Conservation (phyloP, 2,329 filamentous ascomycete species). For the Nemania sp. region DNA sequence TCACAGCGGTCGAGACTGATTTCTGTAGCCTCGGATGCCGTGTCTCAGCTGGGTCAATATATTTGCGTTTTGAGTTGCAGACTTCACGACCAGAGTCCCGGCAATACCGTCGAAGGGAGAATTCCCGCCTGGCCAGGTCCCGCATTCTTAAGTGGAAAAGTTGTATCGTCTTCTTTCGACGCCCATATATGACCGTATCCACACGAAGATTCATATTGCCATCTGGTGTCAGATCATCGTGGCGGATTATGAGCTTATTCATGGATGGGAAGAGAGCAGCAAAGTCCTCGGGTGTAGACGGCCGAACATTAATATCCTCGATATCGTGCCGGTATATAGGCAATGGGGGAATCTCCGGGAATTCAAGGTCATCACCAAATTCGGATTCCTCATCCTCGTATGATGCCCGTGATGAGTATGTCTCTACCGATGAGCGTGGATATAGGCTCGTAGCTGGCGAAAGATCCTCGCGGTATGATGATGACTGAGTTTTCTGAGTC, state of each 20-base stretch:
- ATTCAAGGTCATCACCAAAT: conserved; percentile 40
- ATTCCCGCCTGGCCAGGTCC: conserved; percentile 81
- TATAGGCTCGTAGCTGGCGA: conserved; percentile 49
- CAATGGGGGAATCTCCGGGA: conserved; percentile 53
- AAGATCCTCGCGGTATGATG: conserved; percentile 40
- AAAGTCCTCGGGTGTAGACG: conserved; percentile 82
- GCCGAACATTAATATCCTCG: conserved; percentile 66
- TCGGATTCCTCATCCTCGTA: conserved; percentile 51
- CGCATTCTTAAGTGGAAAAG: conserved; percentile 97
- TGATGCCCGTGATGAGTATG: conserved; percentile 74
- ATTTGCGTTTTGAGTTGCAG: conserved; percentile 78
- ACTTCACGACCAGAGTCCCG: conserved; percentile 92
- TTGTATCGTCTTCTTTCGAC: conserved; percentile 68
- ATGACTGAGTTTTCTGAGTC: conserved; percentile 26
- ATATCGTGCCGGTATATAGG: conserved; percentile 64
- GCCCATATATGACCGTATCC: conserved; percentile 72
- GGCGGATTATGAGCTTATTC: conserved; percentile 77
- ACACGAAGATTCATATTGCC: conserved; percentile 96
- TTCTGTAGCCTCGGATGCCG: conserved; percentile 48
- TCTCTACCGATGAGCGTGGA: conserved; percentile 69
- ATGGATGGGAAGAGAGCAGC: conserved; percentile 83
- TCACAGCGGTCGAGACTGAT: conserved; percentile 55
- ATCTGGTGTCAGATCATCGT: conserved; percentile 87
- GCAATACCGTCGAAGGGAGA: conserved; percentile 89
- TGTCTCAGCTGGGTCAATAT: conserved; percentile 53